Evolutionary conservation across 768 basidiomycete genomes (phyloP).

Genomic region (Ephemerocybe angulata): DNA sequence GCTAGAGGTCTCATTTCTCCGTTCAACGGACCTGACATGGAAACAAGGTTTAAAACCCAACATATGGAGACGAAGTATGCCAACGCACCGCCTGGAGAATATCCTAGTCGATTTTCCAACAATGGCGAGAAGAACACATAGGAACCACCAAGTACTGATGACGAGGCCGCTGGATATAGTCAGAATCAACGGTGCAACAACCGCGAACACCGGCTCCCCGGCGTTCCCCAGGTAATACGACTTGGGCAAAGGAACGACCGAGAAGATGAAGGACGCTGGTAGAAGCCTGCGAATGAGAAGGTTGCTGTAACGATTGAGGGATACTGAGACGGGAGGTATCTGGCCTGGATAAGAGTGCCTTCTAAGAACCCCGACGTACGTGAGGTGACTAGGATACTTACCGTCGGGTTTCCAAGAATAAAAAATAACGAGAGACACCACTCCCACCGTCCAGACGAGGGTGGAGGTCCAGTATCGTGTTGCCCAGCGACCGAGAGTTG

Average conservation of each 20-base stretch:
- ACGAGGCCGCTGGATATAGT: constrained; percentile 66
- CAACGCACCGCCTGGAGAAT: constrained; percentile 35
- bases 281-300: constrained; percentile 40
- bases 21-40: constrained; percentile 19
- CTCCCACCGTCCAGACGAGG: constrained; percentile 69
- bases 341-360: constrained; percentile 24
- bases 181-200: constrained; percentile 54
- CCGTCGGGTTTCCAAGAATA: constrained; percentile 44
- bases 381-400: constrained; percentile 14
- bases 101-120: constrained; percentile 30
- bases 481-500: constrained; percentile 66
- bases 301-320: constrained; percentile 43
- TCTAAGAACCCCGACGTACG: no score
- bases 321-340: constrained; percentile 47
- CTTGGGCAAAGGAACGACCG: constrained; percentile 55
- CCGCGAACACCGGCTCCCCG: constrained; percentile 45
- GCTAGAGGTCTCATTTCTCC: constrained; percentile 30
- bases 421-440: constrained; percentile 58
- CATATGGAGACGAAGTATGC: not conserved
- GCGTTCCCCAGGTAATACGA: constrained; percentile 58
- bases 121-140: constrained; percentile 47
- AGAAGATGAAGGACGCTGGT: constrained; percentile 38
- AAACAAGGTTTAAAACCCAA: not conserved
- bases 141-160: constrained; percentile 52
- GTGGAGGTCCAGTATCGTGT: constrained; percentile 72